A percentile compares a stretch with the other conserved stretches of the same genome.
Evolutionary conservation across 495 filamentous ascomycete genomes (phyloP).

Genomic region (Evernia prunastri): DNA sequence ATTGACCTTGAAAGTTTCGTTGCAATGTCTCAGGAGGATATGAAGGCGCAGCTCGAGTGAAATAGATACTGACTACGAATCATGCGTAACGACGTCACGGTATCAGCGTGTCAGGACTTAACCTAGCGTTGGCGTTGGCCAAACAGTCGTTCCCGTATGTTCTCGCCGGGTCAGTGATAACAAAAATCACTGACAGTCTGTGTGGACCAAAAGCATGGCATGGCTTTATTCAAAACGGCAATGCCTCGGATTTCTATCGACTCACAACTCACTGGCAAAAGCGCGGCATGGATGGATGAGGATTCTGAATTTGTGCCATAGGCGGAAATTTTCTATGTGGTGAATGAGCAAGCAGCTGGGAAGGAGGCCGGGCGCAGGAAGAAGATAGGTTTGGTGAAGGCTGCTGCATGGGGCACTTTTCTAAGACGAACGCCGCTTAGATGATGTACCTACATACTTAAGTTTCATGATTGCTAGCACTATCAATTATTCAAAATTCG

Average conservation of each 20-base stretch:
- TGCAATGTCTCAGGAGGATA: constrained; percentile 84
- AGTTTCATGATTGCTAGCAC: constrained; percentile 20
- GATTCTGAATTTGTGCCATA: constrained; percentile 10
- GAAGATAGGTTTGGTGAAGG: constrained; percentile 10
- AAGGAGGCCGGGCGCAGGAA: constrained; percentile 8
- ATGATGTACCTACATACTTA: constrained; percentile 15
- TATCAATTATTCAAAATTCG: constrained; percentile 15
- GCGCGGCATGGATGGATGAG: constrained; percentile 16
- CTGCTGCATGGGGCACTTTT: constrained; percentile 12
- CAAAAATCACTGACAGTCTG: constrained; percentile 11
- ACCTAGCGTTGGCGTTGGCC: constrained; percentile 29
- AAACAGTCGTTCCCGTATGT: constrained; percentile 27
- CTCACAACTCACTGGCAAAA: constrained; percentile 19
- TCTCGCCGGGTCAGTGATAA: constrained; percentile 18
- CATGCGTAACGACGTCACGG: constrained; percentile 40
- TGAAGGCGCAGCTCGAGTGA: constrained; percentile 98
- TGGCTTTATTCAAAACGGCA: constrained; percentile 18
- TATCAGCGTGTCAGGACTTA: constrained; percentile 26
- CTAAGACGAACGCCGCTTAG: constrained; percentile 15
- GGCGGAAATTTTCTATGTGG: constrained; percentile 11
- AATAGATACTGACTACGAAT: constrained; percentile 22
- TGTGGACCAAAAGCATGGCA: constrained; percentile 22
- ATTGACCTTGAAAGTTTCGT: constrained; percentile 92
- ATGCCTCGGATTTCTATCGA: constrained; percentile 12
- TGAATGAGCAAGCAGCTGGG: constrained; percentile 12